Evolutionary conservation across 371 early-diverging fungal species (phyloP).

Genomic region (Hamiltosporidium magnivora): DNA sequence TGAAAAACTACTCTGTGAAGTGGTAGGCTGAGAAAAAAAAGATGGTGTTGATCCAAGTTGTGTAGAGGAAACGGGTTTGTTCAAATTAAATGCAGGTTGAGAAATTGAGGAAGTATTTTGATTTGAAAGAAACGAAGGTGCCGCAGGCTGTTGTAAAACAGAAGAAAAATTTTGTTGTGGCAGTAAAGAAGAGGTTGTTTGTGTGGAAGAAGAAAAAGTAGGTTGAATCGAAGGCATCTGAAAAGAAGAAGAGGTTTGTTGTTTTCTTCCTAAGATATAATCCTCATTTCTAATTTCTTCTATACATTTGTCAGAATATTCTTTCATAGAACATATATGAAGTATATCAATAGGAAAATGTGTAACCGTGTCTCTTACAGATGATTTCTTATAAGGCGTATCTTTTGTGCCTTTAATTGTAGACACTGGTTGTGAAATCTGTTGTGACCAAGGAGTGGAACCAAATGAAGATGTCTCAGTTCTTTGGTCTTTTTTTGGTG

Average conservation of each 20-base stretch:
- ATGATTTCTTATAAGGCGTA: no score
- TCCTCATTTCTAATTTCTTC: neutral
- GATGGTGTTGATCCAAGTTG: no score
- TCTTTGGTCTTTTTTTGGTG: no score
- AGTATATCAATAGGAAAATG: no score
- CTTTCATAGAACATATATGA: neutral
- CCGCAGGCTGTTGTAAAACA: neutral
- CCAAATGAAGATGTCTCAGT: no score
- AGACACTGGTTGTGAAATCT: no score
- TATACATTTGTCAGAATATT: neutral
- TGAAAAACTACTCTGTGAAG: neutral
- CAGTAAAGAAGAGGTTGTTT: neutral
- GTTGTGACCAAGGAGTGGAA: no score
- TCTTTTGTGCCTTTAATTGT: no score
- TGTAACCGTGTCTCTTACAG: no score
- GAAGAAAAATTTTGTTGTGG: neutral
- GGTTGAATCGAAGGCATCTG: neutral
- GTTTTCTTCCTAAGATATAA: neutral
- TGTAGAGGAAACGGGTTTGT: neutral
- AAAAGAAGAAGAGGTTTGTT: neutral
- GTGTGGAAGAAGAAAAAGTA: neutral
- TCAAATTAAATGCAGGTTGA: neutral
- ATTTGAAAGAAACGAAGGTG: neutral
- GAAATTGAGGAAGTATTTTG: neutral
- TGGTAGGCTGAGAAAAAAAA: neutral